Evolutionary conservation across 2,329 filamentous ascomycete genomes (phyloP), one percentile per base, ranked within the genome.

Genomic region (Scleromitrula shiraiana): DNA sequence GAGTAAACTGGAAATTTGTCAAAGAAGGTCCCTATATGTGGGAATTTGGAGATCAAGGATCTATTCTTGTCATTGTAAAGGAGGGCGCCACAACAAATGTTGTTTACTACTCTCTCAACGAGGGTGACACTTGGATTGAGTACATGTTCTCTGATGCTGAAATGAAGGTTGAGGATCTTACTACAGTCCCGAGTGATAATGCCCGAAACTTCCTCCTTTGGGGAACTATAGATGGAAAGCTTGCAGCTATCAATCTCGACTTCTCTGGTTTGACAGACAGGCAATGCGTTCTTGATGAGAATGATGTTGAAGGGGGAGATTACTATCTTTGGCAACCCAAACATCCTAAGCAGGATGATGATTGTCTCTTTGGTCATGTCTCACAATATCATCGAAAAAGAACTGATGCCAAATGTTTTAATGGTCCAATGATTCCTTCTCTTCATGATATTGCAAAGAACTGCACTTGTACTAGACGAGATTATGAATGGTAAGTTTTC

Each of bases 1-100:
- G 94, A 47, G 76, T 97, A 43, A 86, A 72, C 32, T 98, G 93
- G 93, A 82, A 76, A 55, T 79, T 82, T 50, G 81, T 91, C 52
- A 91, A 86, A 68, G 90, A 94, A 67, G 94, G 93, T 5, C 78
- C 76, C 29, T 95, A 89, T 73, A 84, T 85, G 61, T 98, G 89
- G 88, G 88, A 95, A 61, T 95, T 88, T 64, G 94, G 93, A 50
- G 94, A 98, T 59, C 88, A 95, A 65, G 93, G 93, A 23, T 93
- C 88, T 5, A 84, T 97, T 59, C 80, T 97, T 53, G 88, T 95
- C 35, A 83, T 98, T 41, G 89, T 91, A 19, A 78, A 85, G 61
- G 80, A 88, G 49, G 74, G 76, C 12, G 76, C 75, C 44, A 73
- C 78, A 43, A 88, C 85, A 4, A 83, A 86, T 45, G 69, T 70